Base-by-base conservation (phyloP, 2,329 filamentous ascomycete species). In the Aspergillus quadricinctus region DNA sequence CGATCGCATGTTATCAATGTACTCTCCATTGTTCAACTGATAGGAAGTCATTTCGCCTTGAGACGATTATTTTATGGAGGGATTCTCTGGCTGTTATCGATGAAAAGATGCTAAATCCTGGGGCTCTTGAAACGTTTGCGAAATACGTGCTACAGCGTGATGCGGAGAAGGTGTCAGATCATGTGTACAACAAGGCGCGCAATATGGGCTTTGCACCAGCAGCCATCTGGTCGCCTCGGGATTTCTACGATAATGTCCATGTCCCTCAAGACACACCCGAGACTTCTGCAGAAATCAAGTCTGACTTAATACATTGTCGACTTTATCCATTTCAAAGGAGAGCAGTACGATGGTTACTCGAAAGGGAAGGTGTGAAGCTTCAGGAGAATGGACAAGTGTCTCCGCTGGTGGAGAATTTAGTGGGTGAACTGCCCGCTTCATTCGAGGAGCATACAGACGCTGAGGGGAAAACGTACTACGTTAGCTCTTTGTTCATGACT, bases 251-350 rank as follows among this genome's bases (percentile, higher is more conserved):
- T 28, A 77, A 72, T 62, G 77, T 80, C 43, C 72, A 79, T 62
- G 74, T 79, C 25, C 78, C 78, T 11, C 61, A 63, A 21, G 64
- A 72, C 37, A 66, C 66, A 2, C 56, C 66, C 11, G 62, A 61
- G n/a, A 52, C 70, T 28, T 72, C 74, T 4, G 66, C 68, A 35
- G 60, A 71, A 6, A 61, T 78, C 6, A 65, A 70, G 40, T 74
- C 71, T 55, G 65, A 72, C 27, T 53, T 62, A 25, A 56, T 77
- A 27, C 61, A 70, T 21, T 77, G 71, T 51, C 59, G 72, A 27
- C 69, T 80, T n/a, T 80, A 77, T 58, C 77, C 78, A 3, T 81
- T 81, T 53, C 78, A 81, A 56, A 69, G 70, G 54, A 74, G 78
- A 58, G 74, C 78, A 7, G 71, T 80, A 10, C 63, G 72, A 40